phyloP scores from a whole-genome alignment of 305 asterid genomes.

The Plantago coronopus region DNA sequence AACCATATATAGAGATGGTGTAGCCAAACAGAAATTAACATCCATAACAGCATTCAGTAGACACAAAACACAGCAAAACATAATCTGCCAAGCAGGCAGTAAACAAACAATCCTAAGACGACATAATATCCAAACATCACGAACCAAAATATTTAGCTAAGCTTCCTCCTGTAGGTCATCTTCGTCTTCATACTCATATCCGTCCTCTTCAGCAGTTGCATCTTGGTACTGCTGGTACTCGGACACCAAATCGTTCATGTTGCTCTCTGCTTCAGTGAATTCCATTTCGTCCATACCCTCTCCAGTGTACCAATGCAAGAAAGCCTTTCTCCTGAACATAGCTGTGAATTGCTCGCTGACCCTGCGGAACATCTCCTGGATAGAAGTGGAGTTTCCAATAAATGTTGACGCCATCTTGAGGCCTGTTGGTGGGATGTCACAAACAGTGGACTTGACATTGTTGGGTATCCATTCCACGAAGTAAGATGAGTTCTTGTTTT shows the following conservation, averaged over 20 bases:
- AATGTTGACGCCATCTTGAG: constrained; percentile 64
- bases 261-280: constrained; percentile 58
- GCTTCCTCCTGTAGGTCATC: constrained; percentile 5
- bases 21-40: constrained; percentile 1
- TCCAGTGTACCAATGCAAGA: constrained; percentile 67
- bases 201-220: constrained; percentile 24
- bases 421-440: constrained; percentile 62
- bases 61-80: neutral
- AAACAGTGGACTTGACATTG: constrained; percentile 54
- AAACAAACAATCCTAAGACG: neutral
- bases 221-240: constrained; percentile 64
- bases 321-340: constrained; percentile 63
- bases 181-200: constrained; percentile 9
- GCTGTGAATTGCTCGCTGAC: constrained; percentile 62
- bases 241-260: constrained; percentile 61
- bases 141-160: neutral
- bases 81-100: constrained; percentile 4
- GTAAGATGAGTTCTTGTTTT: constrained; percentile 22
- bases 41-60: neutral
- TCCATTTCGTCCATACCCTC: constrained; percentile 77
- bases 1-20: too few species aligned
- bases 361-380: constrained; percentile 58
- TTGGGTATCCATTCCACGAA: constrained; percentile 46
- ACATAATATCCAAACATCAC: constrained; percentile 1
- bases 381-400: constrained; percentile 57